A percentile compares a stretch with the other conserved stretches of the same genome.
Evolutionary conservation across 495 filamentous ascomycete species (phyloP).

Genomic region (Astrothelium subdiscretum): DNA sequence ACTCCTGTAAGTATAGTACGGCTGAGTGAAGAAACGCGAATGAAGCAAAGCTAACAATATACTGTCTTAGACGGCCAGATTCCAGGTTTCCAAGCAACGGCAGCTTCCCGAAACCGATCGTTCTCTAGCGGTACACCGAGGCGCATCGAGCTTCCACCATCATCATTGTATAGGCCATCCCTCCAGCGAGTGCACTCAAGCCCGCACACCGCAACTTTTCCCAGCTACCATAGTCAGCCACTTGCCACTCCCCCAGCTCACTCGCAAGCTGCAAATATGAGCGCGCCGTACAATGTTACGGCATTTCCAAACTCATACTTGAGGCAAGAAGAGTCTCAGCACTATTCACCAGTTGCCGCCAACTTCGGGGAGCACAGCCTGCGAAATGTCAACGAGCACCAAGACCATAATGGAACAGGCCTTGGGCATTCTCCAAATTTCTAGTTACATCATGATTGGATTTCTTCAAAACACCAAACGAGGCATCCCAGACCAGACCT

Average conservation of each 20-base stretch:
- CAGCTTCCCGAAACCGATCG: conserved; percentile 21
- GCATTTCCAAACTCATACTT: conserved; percentile 23
- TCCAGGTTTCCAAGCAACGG: conserved; percentile 23
- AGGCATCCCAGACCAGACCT: background rate
- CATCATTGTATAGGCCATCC: background rate
- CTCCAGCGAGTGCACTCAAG: conserved; percentile 12
- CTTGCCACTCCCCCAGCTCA: conserved; percentile 18
- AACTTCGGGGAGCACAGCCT: conserved; percentile 10
- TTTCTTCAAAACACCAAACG: background rate
- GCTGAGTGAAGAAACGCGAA: background rate
- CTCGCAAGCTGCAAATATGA: conserved; percentile 19
- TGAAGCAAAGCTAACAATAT: background rate
- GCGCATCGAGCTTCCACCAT: conserved; percentile 19
- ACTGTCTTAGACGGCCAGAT: conserved; percentile 4
- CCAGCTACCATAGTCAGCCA: conserved; percentile 23
- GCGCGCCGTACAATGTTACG: conserved; percentile 25
- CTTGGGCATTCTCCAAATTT: background rate
- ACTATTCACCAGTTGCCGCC: conserved; percentile 18
- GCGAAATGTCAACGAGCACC: background rate
- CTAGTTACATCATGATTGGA: background rate
- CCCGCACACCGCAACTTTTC: conserved; percentile 25
- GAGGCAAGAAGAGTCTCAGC: conserved; percentile 17
- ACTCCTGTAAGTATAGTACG: conserved; percentile 22
- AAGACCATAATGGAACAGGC: background rate
- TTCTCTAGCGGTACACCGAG: conserved; percentile 21